phyloP scores from a whole-genome alignment of 2,329 filamentous ascomycete genomes.

The Sporothrix euskadiensis region DNA sequence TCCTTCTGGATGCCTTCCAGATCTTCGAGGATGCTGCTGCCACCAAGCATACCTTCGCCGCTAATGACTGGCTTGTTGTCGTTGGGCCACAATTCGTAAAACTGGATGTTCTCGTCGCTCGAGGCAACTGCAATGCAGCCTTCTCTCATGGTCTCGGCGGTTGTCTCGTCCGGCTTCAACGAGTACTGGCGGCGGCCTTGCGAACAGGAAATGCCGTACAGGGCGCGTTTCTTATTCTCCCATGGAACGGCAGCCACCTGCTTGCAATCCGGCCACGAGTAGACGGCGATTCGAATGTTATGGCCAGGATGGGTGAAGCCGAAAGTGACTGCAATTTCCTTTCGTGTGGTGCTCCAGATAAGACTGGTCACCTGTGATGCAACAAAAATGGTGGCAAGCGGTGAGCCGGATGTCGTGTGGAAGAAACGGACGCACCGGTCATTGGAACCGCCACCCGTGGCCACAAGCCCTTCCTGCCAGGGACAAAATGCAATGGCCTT shows the following conservation, averaged over 20 bases:
- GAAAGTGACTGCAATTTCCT: constrained; percentile 91
- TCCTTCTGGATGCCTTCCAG: constrained; percentile 78
- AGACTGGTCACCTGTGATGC: constrained; percentile 90
- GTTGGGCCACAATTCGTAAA: constrained; percentile 90
- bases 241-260: constrained; percentile 84
- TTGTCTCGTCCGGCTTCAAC: neutral
- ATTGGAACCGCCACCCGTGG: constrained; percentile 89
- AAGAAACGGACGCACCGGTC: constrained; percentile 97
- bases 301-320: constrained; percentile 92
- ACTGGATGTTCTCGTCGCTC: constrained; percentile 89
- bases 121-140: constrained; percentile 89
- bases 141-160: constrained; percentile 56
- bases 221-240: constrained; percentile 74
- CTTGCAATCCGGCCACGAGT: constrained; percentile 88
- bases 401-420: constrained; percentile 78
- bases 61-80: constrained; percentile 55
- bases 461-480: constrained; percentile 83
- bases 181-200: neutral
- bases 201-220: constrained; percentile 80
- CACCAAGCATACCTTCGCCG: constrained; percentile 66
- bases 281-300: constrained; percentile 84
- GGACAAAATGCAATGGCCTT: constrained; percentile 98
- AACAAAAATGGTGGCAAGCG: constrained; percentile 86
- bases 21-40: constrained; percentile 81
- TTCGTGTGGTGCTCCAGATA: constrained; percentile 81